A percentile compares a stretch with the other conserved stretches of the same genome.
Conservation (phyloP, 169 alveolate genomes). For the Eimeria necatrix region DNA sequence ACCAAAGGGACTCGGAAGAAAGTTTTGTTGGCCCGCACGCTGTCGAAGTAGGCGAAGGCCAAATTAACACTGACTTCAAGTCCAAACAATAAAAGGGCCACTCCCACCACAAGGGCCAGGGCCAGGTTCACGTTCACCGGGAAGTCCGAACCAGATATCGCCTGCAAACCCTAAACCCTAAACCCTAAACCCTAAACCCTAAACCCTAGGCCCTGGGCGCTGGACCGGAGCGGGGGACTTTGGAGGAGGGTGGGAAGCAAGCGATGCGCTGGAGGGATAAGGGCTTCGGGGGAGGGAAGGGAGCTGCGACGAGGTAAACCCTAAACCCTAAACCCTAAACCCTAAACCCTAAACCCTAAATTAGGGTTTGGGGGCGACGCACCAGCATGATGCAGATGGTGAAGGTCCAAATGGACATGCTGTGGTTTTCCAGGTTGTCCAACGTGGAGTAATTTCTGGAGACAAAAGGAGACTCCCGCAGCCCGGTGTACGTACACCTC, state of each 20-base stretch:
- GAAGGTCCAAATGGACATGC: slow-evolving; percentile 91
- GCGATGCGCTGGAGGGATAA: too few relatives aligned
- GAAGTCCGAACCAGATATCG: slow-evolving; percentile 81
- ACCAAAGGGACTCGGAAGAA: slow-evolving; percentile 83
- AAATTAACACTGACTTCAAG: slow-evolving; percentile 81
- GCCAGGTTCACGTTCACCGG: slow-evolving; percentile 82
- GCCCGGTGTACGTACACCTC: too few relatives aligned
- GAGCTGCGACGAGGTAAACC: slow-evolving; percentile 69
- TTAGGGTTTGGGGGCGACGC: not conserved
- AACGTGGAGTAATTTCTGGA: slow-evolving; percentile 87
- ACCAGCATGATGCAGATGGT: slow-evolving; percentile 85
- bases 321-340: slow-evolving; percentile 71
- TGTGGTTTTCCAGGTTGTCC: slow-evolving; percentile 89
- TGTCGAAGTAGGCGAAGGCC: slow-evolving; percentile 83
- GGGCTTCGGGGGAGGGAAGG: too few relatives aligned
- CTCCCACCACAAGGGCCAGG: slow-evolving; percentile 79
- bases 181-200: slow-evolving; percentile 49
- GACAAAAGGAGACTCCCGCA: not conserved
- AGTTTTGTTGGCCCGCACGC: slow-evolving; percentile 80
- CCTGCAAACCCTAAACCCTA: slow-evolving; percentile 59
- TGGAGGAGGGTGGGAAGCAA: too few relatives aligned
- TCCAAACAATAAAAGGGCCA: slow-evolving; percentile 73
- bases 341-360: not conserved
- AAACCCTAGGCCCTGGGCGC: slow-evolving; percentile 78
- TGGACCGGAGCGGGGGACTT: too few relatives aligned